A percentile compares a stretch with the other conserved stretches of the same genome.
phyloP scores from a whole-genome alignment of 2,329 filamentous ascomycete genomes.

The Ceratocystis albifundus region DNA sequence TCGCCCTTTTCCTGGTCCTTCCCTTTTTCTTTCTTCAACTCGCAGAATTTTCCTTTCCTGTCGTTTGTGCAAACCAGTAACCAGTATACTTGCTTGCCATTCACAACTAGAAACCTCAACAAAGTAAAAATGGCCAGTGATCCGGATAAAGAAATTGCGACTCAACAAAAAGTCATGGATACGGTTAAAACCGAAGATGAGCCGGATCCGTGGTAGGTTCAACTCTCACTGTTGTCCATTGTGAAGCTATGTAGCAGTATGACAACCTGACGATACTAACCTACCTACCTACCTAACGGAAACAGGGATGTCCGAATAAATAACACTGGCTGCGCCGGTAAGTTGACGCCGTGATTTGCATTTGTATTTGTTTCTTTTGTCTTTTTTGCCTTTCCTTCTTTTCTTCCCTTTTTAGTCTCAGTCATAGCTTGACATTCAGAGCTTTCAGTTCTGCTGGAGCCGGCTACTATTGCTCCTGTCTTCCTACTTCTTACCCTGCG shows the following conservation, averaged over 20 bases:
- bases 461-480: neutral
- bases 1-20: neutral
- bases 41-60: neutral
- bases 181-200: conserved; percentile 61
- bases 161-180: conserved; percentile 25
- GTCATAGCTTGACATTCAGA: neutral
- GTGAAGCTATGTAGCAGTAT: neutral
- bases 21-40: neutral
- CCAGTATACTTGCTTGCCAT: too few species aligned
- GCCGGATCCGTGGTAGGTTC: conserved; percentile 77
- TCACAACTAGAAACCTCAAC: neutral
- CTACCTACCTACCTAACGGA: neutral
- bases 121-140: conserved; percentile 28
- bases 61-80: neutral
- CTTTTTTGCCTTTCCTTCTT: too few species aligned
- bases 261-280: neutral
- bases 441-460: neutral
- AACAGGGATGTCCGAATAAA: conserved; percentile 92
- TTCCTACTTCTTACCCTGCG: neutral
- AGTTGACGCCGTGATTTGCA: conserved; percentile 25
- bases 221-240: neutral
- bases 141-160: conserved; percentile 29
- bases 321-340: conserved; percentile 88
- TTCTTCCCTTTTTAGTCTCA: neutral
- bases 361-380: too few species aligned